Evolutionary conservation across 108 stramenopile genomes (phyloP).

Genomic region (Epipyxis sp.): DNA sequence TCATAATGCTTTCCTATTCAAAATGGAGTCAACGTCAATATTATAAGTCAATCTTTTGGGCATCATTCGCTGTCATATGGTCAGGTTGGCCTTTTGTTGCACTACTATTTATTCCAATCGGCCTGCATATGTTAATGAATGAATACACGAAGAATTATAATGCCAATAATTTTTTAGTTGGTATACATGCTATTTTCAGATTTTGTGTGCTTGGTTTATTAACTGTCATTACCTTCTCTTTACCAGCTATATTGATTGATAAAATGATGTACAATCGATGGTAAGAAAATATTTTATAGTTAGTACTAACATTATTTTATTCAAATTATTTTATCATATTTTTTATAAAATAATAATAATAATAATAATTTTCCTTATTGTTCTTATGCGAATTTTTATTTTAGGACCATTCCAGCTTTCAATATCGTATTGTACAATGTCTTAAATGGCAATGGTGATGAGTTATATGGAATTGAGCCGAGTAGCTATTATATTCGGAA

Average conservation of each 20-base stretch:
- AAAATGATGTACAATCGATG: neutral
- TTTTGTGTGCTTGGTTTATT: conserved; percentile 15
- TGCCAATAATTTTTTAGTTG: neutral
- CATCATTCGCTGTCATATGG: conserved; percentile 68
- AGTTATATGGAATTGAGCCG: conserved; percentile 92
- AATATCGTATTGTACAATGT: conserved; percentile 58
- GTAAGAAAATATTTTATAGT: too few species aligned
- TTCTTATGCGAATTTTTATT: neutral
- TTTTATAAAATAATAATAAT: conserved; percentile 6
- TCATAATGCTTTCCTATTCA: conserved; percentile 58
- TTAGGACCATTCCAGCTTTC: conserved; percentile 35
- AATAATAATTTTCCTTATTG: neutral
- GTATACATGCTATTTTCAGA: neutral
- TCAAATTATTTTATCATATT: too few species aligned
- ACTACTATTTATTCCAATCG: conserved; percentile 79
- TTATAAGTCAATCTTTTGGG: conserved; percentile 59
- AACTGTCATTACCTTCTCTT: neutral
- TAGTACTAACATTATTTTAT: too few species aligned
- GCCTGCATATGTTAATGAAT: conserved; percentile 59
- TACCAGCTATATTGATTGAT: conserved; percentile 22
- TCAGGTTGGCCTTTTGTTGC: conserved; percentile 97
- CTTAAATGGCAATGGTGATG: conserved; percentile 67
- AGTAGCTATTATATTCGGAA: conserved; percentile 86
- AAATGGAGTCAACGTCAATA: conserved; percentile 55
- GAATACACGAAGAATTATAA: neutral